These are phyloP conservation scores for Closterium sp. DNA, from an alignment of 139 green algal species.

Conservation along the genomic window DNA sequence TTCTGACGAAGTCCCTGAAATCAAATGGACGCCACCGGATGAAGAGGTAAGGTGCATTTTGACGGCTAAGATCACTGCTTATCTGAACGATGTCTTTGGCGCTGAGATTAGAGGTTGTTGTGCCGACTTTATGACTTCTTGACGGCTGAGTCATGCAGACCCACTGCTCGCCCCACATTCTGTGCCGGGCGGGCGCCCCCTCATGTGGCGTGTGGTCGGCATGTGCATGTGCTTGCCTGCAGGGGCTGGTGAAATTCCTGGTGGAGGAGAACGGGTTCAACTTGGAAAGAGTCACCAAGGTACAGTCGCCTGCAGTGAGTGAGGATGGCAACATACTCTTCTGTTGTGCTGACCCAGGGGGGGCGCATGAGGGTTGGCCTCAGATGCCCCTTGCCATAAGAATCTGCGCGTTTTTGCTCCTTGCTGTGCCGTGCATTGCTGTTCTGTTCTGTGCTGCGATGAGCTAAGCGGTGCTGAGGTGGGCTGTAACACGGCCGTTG, in stretches of 20 bases:
- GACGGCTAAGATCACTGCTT: background rate
- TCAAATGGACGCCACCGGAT: slow-evolving; percentile 85
- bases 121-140: background rate
- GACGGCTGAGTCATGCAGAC: no score
- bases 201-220: no score
- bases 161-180: no score
- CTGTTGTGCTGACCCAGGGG: no score
- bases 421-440: no score
- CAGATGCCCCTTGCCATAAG: background rate
- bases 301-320: background rate
- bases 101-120: background rate
- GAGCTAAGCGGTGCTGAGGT: background rate
- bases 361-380: no score
- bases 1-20: slow-evolving; percentile 21
- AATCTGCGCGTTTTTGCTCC: background rate
- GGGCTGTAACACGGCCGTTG: no score
- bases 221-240: background rate
- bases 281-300: slow-evolving; percentile 75
- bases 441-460: background rate
- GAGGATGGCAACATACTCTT: no score
- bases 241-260: slow-evolving; percentile 84
- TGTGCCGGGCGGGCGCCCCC: no score
- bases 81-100: background rate
- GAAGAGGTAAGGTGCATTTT: slow-evolving; percentile 62
- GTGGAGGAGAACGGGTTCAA: slow-evolving; percentile 92